Evolutionary conservation across 2,329 filamentous ascomycete genomes (phyloP), one percentile per base, ranked within the genome.

Genomic region (Monilinia fructicola): DNA sequence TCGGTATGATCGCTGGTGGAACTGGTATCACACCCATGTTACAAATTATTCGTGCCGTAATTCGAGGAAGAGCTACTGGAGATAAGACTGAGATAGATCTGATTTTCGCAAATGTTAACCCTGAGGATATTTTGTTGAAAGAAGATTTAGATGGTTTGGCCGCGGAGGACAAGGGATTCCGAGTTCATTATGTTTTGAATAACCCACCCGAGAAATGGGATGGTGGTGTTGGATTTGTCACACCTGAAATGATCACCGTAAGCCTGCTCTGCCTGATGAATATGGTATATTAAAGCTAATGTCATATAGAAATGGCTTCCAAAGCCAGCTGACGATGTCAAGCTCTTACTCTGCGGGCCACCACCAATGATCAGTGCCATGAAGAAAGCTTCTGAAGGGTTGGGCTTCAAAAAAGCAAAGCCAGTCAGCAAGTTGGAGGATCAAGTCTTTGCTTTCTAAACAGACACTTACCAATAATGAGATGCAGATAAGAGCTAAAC

Each of bases 11-110:
- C 77, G 93, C 95, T 71, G 95, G 95, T 73, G 95, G 95, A 71
- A 98, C 95, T 44, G 95, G 95, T 73, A 98, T 99, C 79, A 98
- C 95, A 12, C 95, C 95, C 69, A 99, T 99, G 95, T 86, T 98
- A 70, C 95, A 99, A 83, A 88, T 99, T 74, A 88, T 97, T 78
- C 90, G 93, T 75, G 95, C 94, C 67, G 93, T 98, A 73, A 86
- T 93, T 74, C 87, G 92, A 73, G 92, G 92, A 75, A 87, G 92
- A 73, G 84, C 87, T 65, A 82, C 87, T 61, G 93, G 90, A 69
- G 93, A 97, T 81, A 88, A 82, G 77, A 99, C 95, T 69, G 84
- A 97, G 82, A 87, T 98, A 64, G 93, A 97, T 77, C 83, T 99
- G 70, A 93, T 99, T 79, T 99, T 98, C 76, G 95, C 95, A 78